Percentiles rank a stretch among this genome's conserved stretches.
Conservation (phyloP, 352 stramenopile species). For the Globisporangium spinosum region DNA sequence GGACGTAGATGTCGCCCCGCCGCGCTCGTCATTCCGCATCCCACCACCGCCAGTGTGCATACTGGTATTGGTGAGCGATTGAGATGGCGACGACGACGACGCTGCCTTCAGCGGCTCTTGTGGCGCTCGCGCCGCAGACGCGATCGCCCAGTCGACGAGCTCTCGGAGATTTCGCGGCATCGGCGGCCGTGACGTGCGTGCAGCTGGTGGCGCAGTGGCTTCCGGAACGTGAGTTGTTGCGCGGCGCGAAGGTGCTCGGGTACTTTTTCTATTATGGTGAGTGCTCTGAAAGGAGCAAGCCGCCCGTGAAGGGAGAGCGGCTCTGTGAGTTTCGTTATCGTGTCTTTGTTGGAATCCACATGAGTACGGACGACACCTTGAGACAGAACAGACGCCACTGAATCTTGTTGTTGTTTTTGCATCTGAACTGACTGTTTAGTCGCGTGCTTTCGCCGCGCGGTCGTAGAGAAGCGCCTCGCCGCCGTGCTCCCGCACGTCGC, state of each 20-base stretch:
- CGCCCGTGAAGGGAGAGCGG: not conserved
- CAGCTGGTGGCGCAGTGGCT: constrained; percentile 31
- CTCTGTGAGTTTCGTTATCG: not conserved
- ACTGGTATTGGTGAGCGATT: not conserved
- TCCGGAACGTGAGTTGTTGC: constrained; percentile 29
- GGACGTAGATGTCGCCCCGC: not conserved
- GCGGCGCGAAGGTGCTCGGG: constrained; percentile 27
- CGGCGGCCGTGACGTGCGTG: constrained; percentile 19
- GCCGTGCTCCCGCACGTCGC: constrained; percentile 21
- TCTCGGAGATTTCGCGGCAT: constrained; percentile 53
- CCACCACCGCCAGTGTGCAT: not conserved
- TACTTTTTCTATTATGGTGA: constrained; percentile 53
- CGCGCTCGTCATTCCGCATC: not conserved
- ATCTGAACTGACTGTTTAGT: constrained; percentile 24
- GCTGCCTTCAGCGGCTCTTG: constrained; percentile 31
- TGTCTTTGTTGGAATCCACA: constrained; percentile 13
- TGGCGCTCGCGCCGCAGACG: constrained; percentile 19
- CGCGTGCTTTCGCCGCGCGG: constrained; percentile 36
- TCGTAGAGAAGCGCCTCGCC: constrained; percentile 36
- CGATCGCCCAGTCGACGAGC: constrained; percentile 30
- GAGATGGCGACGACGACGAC: constrained; percentile 16
- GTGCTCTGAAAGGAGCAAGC: constrained; percentile 6
- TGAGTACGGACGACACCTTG: not conserved
- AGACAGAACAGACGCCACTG: constrained; percentile 4
- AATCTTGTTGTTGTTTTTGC: not conserved